Base-by-base conservation (phyloP, 2,329 filamentous ascomycete genomes). In the Epichloe bromicola region DNA sequence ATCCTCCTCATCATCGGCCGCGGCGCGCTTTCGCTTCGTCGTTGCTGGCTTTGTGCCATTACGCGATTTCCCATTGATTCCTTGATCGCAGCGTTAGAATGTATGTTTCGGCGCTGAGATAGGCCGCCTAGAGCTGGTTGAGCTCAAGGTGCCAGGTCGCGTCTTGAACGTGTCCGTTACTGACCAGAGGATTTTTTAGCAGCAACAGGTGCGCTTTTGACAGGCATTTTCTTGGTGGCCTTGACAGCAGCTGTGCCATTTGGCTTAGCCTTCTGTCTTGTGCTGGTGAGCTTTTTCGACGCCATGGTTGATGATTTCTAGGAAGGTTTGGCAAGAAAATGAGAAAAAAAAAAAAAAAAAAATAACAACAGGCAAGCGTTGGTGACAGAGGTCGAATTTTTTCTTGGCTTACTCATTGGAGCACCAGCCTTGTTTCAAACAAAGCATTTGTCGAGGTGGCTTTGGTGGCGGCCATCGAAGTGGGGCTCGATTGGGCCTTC, bases 21-120 rank as follows among this genome's bases (percentile, higher is more conserved):
- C 49, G 19, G 46, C 52, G 49, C 52, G 52, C 46, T 53, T 53
- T 23, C 52, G 52, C 36, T 53, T 53, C 4, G 49, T 42, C 3
- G 41, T 43, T 11, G 38, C 37, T n/a, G 52, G 46, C 30, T 49
- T 48, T 37, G 49, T 26, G 10, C 33, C 49, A 37, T 49, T 20
- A 20, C 26, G 30, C 20, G 37, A 23, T 33, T 46, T 51, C 4
- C 49, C 46, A 30, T 53, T 51, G 4, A 47, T 19, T 14, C 34
- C 42, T 53, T 48, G 7, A 30, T n/a, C 5, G 4, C n/a, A 49
- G 17, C 11, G 43, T 52, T 50, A 52, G 51, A 47, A 4, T 39
- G 5, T 6, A 30, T 33, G 14, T 14, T 11, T 2, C 14, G 20
- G 8, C 44, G 38, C 5, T 11, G 33, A 19, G 3, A 38, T 3